Evolutionary conservation across 306 rosid genomes (phyloP).

Genomic region (Vicia faba): DNA sequence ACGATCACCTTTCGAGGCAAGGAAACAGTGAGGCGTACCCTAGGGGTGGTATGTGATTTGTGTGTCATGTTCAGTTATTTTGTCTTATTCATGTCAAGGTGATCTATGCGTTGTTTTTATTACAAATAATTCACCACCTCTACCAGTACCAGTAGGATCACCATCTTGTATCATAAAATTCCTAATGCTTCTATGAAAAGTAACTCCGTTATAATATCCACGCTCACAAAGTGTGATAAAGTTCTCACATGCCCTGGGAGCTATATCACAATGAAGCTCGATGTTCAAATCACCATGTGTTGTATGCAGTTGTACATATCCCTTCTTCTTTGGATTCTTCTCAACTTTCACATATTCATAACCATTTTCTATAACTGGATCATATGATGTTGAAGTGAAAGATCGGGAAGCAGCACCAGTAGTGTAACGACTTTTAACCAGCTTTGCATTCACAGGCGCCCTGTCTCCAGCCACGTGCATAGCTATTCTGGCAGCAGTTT

Average conservation of each 20-base stretch:
- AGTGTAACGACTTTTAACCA: conserved; percentile 91
- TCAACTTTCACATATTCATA: conserved; percentile 92
- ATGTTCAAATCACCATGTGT: conserved; percentile 96
- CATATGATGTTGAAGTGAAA: conserved; percentile 90
- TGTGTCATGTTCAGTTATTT: no score
- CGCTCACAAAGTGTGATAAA: conserved; percentile 94
- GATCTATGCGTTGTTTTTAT: no score
- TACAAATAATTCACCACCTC: conserved; percentile 96
- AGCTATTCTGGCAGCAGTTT: conserved; percentile 96
- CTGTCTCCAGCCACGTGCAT: conserved; percentile 96
- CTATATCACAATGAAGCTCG: conserved; percentile 91
- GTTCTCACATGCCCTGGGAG: conserved; percentile 93
- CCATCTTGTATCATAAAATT: conserved; percentile 99
- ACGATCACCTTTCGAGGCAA: no score
- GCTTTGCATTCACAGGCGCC: conserved; percentile 83
- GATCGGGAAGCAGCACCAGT: conserved; percentile 98
- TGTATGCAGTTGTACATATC: conserved; percentile 87
- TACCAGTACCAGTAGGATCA: conserved; percentile 96
- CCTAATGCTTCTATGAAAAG: conserved; percentile 86
- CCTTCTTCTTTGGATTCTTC: conserved; percentile 94
- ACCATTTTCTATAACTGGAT: conserved; percentile 87
- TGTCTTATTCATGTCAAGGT: no score
- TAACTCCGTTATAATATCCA: conserved; percentile 88
- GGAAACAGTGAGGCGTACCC: no score
- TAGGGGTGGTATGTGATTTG: no score